Conservation (phyloP, 164 flowering plant genomes). For the Amborella trichopoda region DNA sequence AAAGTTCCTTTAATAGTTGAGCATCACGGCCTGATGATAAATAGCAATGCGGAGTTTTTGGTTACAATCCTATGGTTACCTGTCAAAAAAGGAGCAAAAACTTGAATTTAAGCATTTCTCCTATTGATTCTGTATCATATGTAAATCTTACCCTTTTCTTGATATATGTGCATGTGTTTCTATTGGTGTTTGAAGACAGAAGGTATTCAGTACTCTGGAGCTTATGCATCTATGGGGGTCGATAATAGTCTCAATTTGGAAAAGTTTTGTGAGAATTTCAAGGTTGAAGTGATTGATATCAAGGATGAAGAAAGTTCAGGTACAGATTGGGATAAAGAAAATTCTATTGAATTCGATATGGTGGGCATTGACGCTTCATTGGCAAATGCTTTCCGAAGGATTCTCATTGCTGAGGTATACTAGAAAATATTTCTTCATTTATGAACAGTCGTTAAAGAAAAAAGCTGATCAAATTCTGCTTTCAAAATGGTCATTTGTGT, state of each 20-base stretch:
- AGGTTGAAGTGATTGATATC: slow-evolving; percentile 48
- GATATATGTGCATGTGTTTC: not conserved
- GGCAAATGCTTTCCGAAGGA: slow-evolving; percentile 88
- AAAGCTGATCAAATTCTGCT: no score
- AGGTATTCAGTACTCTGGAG: slow-evolving; percentile 49
- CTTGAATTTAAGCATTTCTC: not conserved
- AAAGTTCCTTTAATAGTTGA: not conserved
- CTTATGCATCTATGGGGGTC: slow-evolving; percentile 60
- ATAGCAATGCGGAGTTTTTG: not conserved
- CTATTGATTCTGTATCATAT: not conserved
- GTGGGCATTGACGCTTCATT: slow-evolving; percentile 82
- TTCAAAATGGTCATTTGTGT: no score
- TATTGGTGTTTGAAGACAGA: slow-evolving; percentile 45
- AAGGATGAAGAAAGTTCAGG: not conserved
- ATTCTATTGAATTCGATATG: slow-evolving; percentile 86
- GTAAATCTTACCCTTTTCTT: not conserved
- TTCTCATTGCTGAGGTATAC: slow-evolving; percentile 83
- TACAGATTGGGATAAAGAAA: no score
- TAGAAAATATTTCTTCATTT: no score
- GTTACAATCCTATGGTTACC: not conserved
- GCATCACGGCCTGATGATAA: not conserved
- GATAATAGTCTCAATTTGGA: slow-evolving; percentile 55
- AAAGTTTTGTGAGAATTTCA: slow-evolving; percentile 45
- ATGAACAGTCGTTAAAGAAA: no score
- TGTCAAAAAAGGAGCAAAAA: not conserved